Base-by-base conservation (phyloP, 1,139 yeast species). In the Pneumocystis murina region DNA sequence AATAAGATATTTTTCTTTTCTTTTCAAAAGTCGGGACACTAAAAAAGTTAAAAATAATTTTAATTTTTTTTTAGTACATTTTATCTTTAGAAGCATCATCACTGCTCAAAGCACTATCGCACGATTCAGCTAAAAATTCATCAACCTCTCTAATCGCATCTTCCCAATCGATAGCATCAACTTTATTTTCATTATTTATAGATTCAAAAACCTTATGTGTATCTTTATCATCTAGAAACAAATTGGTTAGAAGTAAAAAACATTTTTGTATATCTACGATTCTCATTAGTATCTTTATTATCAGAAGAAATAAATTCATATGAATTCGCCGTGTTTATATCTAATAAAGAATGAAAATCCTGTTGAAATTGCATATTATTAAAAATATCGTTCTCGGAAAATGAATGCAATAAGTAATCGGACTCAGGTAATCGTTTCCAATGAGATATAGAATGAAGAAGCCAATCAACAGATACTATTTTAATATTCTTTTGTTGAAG, bases 401-500 rank as follows among this genome's bases (percentile, higher is more conserved):
- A 58, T 61, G 60, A 68, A 67, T 59, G 74, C n/a, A 90, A 76
- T 62, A 79, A 74, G 72, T 79, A 90, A 8, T 81, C 82, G 2
- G 73, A 77, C 69, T 87, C 95, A 39, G 85, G 83, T 0, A 84
- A 84, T 63, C 80, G 81, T 62, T 78, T 77, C 97, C 98, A 92
- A 24, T 79, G 75, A 17, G 90, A 84, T 68, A 92, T 78, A 72
- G 96, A 87, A 33, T 87, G 85, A 75, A 90, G 90, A 3, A 92
- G 75, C 98, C 98, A 92, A 71, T 87, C 94, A 1, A 95, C 90
- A 70, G 84, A 86, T n/a, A 92, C 96, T 40, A 92, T 81, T 70
- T 86, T 85, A 48, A 85, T 86, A 38, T 70, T 68, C 4, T 73
- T 72, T 48, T 69, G 68, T 17, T 73, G 73, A 16, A 75, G 73